phyloP scores from a whole-genome alignment of 2,329 filamentous ascomycete species.

The Alternaria ethzedia region DNA sequence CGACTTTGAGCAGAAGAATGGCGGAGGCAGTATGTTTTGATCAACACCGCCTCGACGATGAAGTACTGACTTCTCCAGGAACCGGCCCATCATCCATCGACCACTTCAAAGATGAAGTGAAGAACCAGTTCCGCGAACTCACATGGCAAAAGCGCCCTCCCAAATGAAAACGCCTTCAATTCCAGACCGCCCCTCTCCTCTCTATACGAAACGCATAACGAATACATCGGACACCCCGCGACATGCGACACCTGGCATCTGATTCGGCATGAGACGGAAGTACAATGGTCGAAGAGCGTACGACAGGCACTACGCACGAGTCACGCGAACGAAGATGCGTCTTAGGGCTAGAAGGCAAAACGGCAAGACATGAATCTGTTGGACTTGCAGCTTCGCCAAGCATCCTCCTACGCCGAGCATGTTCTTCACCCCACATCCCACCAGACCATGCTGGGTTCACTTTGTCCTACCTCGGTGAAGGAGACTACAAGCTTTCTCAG shows the following conservation, averaged over 20 bases:
- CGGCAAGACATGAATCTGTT: background rate
- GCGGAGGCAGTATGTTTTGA: conserved; percentile 55
- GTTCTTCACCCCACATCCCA: background rate
- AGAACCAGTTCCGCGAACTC: conserved; percentile 51
- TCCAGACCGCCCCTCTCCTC: background rate
- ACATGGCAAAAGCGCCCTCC: conserved; percentile 47
- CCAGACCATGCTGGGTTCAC: background rate
- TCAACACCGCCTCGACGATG: too few species aligned
- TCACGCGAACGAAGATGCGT: background rate
- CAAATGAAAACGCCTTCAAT: conserved; percentile 20
- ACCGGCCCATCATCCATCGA: conserved; percentile 52
- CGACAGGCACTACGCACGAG: background rate
- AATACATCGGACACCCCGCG: background rate
- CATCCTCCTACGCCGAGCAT: too few species aligned
- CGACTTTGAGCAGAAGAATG: conserved; percentile 47
- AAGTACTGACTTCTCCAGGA: conserved; percentile 20
- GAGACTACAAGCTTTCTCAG: background rate
- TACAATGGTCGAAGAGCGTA: background rate
- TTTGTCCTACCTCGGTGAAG: background rate
- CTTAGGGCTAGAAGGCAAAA: background rate
- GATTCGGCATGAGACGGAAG: background rate
- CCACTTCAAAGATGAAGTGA: conserved; percentile 62
- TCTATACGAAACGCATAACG: background rate
- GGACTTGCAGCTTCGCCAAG: background rate
- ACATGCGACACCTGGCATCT: background rate